Evolutionary conservation across 192 early-diverging fungal genomes (phyloP), one percentile per base, ranked within the genome.

Genomic region (Backusella parvicylindrica): DNA sequence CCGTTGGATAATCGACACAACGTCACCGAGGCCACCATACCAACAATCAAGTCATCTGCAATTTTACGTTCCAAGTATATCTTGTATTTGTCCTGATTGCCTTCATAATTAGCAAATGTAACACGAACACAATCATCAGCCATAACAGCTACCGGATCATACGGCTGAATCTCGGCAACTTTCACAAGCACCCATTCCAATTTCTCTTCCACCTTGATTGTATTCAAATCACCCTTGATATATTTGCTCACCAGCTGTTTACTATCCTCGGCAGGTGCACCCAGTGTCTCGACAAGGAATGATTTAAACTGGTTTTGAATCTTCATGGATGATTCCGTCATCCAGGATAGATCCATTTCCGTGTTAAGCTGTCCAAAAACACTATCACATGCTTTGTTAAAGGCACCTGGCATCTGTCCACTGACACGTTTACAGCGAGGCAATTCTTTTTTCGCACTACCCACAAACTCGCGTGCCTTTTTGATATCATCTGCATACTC

Each of bases 361-460:
- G 80, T 78, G 33, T 76, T 77, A 30, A 69, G 72, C 38, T 87
- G 76, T 9, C 87, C 86, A 68, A 80, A 90, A 6, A 87, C 9
- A 0, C 84, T n/a, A 12, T 75, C 77, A 64, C 89, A 89, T 1
- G 89, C 86, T 41, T 84, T 86, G 49, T 90, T 88, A 28, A 84
- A 86, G 7, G 75, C 81, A 41, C 86, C 82, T 9, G 86, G 86
- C 9, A 82, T 43, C 38, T 43, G 37, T 38, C 67, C 75, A 28
- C 75, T 80, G 40, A 85, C 70, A 4, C 47, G 30, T 63, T 89
- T 89, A 67, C 82, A 84, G 11, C 75, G 70, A 2, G 88, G 87
- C 21, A 90, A 65, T 38, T 90, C 82, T 13, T 71, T 40, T 28
- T 84, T 79, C 40, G 88, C 89, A 32, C 64, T 30, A 3, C 81